These are phyloP conservation scores for Candida berthetii DNA, from an alignment of 805 yeast species.

Conservation along the genomic window DNA sequence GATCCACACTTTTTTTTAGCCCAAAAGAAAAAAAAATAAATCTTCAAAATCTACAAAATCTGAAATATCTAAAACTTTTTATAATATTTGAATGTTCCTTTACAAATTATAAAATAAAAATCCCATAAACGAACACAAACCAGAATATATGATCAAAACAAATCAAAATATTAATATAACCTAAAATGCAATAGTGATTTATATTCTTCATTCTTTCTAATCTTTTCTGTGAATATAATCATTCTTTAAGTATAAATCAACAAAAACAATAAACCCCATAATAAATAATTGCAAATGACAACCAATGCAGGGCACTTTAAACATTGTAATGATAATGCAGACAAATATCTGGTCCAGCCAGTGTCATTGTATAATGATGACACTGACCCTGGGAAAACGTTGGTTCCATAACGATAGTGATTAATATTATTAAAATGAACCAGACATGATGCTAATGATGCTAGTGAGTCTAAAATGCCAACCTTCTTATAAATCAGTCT, in stretches of 20 bases:
- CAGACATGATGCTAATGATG: neutral
- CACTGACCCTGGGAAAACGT: neutral
- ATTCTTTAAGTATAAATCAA: constrained; percentile 4
- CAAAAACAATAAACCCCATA: constrained; percentile 13
- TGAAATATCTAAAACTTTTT: no score
- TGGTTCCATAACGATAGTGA: no score
- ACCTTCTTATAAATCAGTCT: constrained; percentile 32
- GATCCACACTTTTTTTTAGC: no score
- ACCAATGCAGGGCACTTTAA: constrained; percentile 6
- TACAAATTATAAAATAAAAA: no score
- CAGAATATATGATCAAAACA: no score
- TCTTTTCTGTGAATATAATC: neutral
- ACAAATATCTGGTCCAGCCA: neutral
- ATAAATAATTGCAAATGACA: constrained; percentile 10
- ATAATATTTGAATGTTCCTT: no score
- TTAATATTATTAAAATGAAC: neutral
- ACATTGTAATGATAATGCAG: neutral
- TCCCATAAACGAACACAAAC: no score
- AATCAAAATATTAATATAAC: no score
- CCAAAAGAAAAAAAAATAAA: no score
- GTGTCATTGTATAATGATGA: neutral
- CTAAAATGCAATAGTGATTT: no score
- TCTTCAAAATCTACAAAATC: no score
- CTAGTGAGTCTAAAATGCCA: constrained; percentile 3
- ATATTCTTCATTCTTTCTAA: neutral